Percentiles rank a stretch among this genome's conserved stretches.
Evolutionary conservation across 2,329 filamentous ascomycete genomes (phyloP).

Genomic region (Cryphonectria parasitica): DNA sequence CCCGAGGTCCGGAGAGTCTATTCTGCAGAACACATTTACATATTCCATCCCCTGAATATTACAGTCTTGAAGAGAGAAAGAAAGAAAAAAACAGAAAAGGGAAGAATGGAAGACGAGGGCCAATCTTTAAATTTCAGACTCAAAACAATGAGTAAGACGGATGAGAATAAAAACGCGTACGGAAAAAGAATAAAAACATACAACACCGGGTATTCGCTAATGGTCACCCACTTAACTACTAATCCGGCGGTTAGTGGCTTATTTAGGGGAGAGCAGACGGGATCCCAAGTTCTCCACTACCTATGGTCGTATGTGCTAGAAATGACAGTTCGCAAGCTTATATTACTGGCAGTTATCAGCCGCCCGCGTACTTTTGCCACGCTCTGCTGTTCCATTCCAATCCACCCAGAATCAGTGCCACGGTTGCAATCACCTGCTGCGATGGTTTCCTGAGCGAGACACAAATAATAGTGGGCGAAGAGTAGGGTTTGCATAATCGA

Average conservation of each 20-base stretch:
- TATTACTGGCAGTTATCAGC: background rate
- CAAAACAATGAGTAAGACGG: too few relatives aligned
- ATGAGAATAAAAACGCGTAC: background rate
- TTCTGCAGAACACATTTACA: background rate
- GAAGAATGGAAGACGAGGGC: too few relatives aligned
- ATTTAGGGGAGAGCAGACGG: constrained; percentile 8
- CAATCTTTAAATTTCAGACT: background rate
- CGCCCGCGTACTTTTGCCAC: background rate
- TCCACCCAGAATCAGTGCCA: too few relatives aligned
- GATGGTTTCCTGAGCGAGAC: background rate
- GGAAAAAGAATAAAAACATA: background rate
- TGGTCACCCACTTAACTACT: constrained; percentile 29
- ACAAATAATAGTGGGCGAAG: background rate
- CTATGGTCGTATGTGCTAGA: background rate
- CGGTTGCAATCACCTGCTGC: too few relatives aligned
- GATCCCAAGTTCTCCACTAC: constrained; percentile 2
- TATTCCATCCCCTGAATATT: background rate
- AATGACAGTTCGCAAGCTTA: background rate
- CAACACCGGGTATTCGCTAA: constrained; percentile 28
- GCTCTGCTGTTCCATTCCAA: too few relatives aligned
- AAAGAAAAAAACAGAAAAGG: too few relatives aligned
- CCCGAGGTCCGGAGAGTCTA: background rate
- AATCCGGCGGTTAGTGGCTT: constrained; percentile 5
- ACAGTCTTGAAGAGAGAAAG: background rate
- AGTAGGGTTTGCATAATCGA: background rate